Percentiles rank a stretch among this genome's conserved stretches.
Evolutionary conservation across 257 asterid species (phyloP).

Genomic region (Solanum ossicruentum): DNA sequence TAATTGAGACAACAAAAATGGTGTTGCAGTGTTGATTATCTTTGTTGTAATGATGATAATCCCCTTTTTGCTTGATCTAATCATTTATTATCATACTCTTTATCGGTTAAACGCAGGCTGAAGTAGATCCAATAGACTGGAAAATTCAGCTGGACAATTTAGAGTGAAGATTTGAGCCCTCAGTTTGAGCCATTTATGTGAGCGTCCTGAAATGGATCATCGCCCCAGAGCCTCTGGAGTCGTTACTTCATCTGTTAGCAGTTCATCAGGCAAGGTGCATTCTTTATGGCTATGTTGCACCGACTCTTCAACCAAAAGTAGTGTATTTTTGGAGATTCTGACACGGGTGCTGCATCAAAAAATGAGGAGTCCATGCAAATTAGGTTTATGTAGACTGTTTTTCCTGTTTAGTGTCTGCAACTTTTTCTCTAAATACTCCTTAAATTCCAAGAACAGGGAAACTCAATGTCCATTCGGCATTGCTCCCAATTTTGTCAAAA

Average conservation of each 20-base stretch:
- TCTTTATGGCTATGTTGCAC: background rate
- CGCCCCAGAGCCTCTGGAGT: background rate
- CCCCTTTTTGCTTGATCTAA: background rate
- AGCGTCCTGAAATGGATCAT: background rate
- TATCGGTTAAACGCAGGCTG: constrained; percentile 29
- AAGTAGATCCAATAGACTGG: constrained; percentile 73
- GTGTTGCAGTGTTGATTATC: background rate
- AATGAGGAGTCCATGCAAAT: too few species aligned
- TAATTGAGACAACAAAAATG: background rate
- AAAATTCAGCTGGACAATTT: constrained; percentile 36
- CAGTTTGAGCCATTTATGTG: background rate
- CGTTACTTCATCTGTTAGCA: background rate
- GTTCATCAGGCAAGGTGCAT: background rate
- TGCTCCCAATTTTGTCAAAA: background rate
- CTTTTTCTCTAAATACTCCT: background rate
- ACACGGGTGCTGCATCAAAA: too few species aligned
- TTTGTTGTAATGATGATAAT: background rate
- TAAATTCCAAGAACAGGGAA: background rate
- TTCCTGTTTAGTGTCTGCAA: background rate
- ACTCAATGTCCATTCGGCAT: background rate
- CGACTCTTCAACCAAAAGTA: too few species aligned
- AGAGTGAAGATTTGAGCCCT: constrained; percentile 8
- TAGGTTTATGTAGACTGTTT: background rate
- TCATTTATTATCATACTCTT: background rate
- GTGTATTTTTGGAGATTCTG: too few species aligned